phyloP scores from a whole-genome alignment of 495 filamentous ascomycete genomes.

The Lophium mytilinum region DNA sequence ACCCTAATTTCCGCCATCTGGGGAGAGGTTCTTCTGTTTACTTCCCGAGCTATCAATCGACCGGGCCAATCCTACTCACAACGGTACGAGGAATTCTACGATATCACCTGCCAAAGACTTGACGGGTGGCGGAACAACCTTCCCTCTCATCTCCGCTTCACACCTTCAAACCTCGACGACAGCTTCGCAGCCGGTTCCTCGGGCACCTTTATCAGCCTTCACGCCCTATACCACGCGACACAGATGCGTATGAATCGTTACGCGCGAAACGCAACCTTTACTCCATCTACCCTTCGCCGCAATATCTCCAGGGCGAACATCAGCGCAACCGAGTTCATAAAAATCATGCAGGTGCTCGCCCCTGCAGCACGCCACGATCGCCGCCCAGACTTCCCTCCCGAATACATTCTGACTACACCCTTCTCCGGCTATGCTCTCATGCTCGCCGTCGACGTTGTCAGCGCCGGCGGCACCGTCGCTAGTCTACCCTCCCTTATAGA shows the following conservation, averaged over 20 bases:
- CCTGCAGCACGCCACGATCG: conserved; percentile 9
- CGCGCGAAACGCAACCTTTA: conserved; percentile 30
- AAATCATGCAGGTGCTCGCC: conserved; percentile 15
- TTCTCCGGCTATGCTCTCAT: conserved; percentile 30
- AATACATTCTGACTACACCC: conserved; percentile 24
- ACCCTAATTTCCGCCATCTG: conserved; percentile 54
- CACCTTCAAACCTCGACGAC: conserved; percentile 42
- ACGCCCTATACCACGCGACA: conserved; percentile 53
- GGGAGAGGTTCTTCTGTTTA: conserved; percentile 53
- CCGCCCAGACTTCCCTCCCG: neutral
- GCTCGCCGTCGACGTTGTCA: conserved; percentile 28
- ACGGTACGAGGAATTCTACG: conserved; percentile 45
- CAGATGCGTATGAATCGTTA: conserved; percentile 57
- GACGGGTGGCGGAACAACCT: conserved; percentile 42
- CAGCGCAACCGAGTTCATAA: conserved; percentile 24
- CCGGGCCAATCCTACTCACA: conserved; percentile 36
- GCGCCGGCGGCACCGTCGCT: conserved; percentile 23
- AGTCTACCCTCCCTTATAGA: conserved; percentile 19
- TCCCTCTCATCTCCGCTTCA: conserved; percentile 41
- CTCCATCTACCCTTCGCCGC: conserved; percentile 18
- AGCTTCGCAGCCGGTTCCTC: conserved; percentile 40
- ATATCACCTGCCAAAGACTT: conserved; percentile 41
- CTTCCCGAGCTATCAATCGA: conserved; percentile 47
- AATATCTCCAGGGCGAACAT: conserved; percentile 27
- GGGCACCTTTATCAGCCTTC: conserved; percentile 50